Conservation (phyloP, 2,329 filamentous ascomycete species). For the Sclerotinia minor region DNA sequence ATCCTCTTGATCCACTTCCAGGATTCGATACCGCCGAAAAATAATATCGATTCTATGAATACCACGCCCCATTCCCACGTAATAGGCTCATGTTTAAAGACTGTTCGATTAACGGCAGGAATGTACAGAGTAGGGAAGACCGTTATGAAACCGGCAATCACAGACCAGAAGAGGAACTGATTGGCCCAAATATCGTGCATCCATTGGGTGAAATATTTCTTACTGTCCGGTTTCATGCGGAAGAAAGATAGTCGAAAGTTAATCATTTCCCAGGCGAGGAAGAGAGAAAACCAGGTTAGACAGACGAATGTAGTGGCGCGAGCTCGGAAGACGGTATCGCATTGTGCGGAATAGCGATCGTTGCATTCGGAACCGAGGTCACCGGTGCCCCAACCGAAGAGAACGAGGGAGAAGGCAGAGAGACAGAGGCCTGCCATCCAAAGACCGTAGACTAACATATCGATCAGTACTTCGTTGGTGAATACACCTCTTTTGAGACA, state of each 20-base stretch:
- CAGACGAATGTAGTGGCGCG: constrained; percentile 73
- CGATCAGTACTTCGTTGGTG: constrained; percentile 72
- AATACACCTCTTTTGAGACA: constrained; percentile 68
- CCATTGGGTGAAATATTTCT: constrained; percentile 65
- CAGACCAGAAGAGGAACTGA: constrained; percentile 68
- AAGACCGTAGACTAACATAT: constrained; percentile 77
- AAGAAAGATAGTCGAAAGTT: constrained; percentile 73
- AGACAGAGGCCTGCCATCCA: constrained; percentile 74
- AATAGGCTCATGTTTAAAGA: constrained; percentile 67
- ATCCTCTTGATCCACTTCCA: constrained; percentile 68
- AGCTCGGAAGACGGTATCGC: constrained; percentile 67
- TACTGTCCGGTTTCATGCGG: constrained; percentile 65
- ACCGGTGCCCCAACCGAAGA: constrained; percentile 60
- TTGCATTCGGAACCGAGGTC: constrained; percentile 63
- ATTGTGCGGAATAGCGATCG: constrained; percentile 53
- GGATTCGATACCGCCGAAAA: constrained; percentile 62
- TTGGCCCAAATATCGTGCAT: constrained; percentile 69
- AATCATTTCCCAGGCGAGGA: constrained; percentile 78
- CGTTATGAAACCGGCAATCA: constrained; percentile 57
- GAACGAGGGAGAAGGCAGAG: constrained; percentile 61
- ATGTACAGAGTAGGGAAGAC: constrained; percentile 66
- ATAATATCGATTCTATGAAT: constrained; percentile 59
- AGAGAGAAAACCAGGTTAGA: constrained; percentile 74
- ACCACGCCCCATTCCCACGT: constrained; percentile 71
- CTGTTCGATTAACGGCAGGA: constrained; percentile 62